Evolutionary conservation across 1,139 yeast species (phyloP).

Genomic region (Geotrichum cucujoidarum): DNA sequence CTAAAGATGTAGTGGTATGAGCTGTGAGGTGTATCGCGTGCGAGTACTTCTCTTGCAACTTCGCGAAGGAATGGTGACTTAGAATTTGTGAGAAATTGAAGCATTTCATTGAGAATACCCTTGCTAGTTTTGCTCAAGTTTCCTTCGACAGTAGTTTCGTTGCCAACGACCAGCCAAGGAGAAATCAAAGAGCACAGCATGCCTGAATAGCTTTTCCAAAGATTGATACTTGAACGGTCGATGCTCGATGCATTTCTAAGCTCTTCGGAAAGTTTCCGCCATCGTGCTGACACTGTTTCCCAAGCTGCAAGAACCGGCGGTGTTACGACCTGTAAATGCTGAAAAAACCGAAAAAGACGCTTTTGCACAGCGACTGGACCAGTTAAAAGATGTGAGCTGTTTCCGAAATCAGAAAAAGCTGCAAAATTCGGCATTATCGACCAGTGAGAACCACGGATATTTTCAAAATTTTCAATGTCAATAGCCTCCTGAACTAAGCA

Average conservation of each 20-base stretch:
- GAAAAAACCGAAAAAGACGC: constrained; percentile 52
- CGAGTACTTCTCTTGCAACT: constrained; percentile 46
- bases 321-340: constrained; percentile 53
- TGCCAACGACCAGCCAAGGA: constrained; percentile 28
- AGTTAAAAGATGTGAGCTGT: constrained; percentile 60
- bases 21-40: constrained; percentile 44
- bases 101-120: constrained; percentile 26
- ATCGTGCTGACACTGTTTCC: constrained; percentile 46
- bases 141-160: constrained; percentile 21
- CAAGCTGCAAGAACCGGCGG: constrained; percentile 58
- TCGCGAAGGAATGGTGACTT: constrained; percentile 38
- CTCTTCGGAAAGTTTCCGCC: constrained; percentile 43
- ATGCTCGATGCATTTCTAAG: constrained; percentile 4
- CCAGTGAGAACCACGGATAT: constrained; percentile 29
- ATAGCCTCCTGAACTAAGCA: constrained; percentile 44
- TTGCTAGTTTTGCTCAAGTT: constrained; percentile 20
- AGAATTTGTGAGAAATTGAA: constrained; percentile 25
- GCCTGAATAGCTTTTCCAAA: constrained; percentile 41
- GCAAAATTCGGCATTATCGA: constrained; percentile 33
- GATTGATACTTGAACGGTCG: constrained; percentile 22
- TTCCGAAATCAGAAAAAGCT: constrained; percentile 46
- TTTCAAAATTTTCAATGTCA: constrained; percentile 27
- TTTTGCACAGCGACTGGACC: constrained; percentile 77
- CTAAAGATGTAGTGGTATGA: constrained; percentile 41
- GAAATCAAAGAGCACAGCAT: constrained; percentile 43